Base-by-base conservation (phyloP, 139 green algal species). In the Eudorina sp. region DNA sequence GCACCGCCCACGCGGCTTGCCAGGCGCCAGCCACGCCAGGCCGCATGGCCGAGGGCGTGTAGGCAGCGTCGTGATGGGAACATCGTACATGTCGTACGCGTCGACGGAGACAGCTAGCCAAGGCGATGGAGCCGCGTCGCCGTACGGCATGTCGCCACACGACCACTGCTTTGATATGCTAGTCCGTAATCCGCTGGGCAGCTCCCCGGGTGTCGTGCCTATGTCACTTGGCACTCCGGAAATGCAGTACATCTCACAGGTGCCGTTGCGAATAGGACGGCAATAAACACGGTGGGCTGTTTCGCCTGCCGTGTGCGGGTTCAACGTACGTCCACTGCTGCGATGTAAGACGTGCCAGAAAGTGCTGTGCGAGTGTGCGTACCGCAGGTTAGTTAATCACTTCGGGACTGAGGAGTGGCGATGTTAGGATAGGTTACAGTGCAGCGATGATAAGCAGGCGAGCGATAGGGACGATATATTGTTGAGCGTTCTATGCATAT, bases 41-140 rank as follows among this genome's bases (percentile, higher is more conserved):
- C 34, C 29, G 18, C 53, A 53, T 8, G 79, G 45, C 7, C 34
- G 83, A 29, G 83, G 82, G 3, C 82, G 48, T 29, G 68, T 34
- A 25, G 36, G 29, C 11, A 38, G 46, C 46, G 27, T 40, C 7
- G 25, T 72, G 1, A 72, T 85, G 74, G 85, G 85, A 2, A 85
- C 85, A 16, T 90, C 85, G 51, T 90, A 90, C 85, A 90, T 88
- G 83, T 88, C 83, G 34, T 88, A 82, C 36, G 68, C 68, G 13
- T 80, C 62, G 3, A 38, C 68, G 13, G 83, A 81, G 8, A 88
- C 81, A 0, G 64, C 83, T 0, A 88, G 83, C 68, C 68, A 82
- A 0, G 83, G 83, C 6, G 82, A 74, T 23, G 70, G 83, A 3
- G 84, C 21, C 18, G 72, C 48, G 58, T 81, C 85, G 21, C 53